Evolutionary conservation across 2,329 filamentous ascomycete species (phyloP), one percentile per base, ranked within the genome.

Genomic region (Clarireedia sp.): DNA sequence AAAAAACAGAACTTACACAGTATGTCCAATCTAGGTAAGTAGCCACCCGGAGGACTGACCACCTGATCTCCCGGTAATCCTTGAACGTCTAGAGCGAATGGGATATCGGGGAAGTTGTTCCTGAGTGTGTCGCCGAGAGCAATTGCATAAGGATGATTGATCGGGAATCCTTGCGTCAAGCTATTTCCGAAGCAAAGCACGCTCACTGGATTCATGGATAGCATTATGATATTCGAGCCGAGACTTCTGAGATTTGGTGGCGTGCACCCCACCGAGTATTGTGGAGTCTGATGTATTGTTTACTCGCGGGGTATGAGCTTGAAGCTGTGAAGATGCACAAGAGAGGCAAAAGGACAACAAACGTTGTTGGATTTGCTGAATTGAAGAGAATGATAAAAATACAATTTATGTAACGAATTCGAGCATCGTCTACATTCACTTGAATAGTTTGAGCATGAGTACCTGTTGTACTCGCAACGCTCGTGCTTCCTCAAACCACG

Each of bases 101-200:
- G 65, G 19, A 69, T 61, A n/a, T 66, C 62, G 3, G 75, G 73
- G 48, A 81, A 75, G 1, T 73, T 74, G 29, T 71, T 71, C 24
- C 71, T 66, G 36, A 84, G 71, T 56, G 73, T 73, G 51, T 74
- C 65, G 57, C 71, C 63, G 14, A 87, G 70, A 55, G 71, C 72
- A 23, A 67, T 63, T 5, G 74, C 73, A 70, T 86, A 87, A 0
- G 83, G 81, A 57, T 80, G 74, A 45, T 70, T 72, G 3, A 66
- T 23, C 14, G 69, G 50, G 19, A 72, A 83, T 43, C 83, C 83
- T 12, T 73, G 74, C 5, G 83, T 86, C 46, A 87, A 75, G 43
- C 64, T 66, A 51, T 66, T 63, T 26, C 66, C 65, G 57, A 68
- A 67, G 54, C 63, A 66, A 2, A 68, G 60, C 38, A 67, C 60